Conservation (phyloP, 1,139 yeast species). For the Saccharomyces hybrid region DNA sequence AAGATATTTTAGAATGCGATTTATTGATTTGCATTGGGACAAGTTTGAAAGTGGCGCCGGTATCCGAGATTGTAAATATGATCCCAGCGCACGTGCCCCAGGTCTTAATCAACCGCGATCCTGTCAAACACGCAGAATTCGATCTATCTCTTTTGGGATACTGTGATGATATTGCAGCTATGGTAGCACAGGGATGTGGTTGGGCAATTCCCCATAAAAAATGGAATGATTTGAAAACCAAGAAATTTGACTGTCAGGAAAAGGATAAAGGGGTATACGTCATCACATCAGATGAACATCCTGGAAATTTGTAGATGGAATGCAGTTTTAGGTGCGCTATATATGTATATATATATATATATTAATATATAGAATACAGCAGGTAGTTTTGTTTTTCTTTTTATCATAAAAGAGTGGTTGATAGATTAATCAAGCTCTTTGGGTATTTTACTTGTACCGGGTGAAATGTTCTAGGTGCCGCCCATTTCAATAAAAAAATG, state of each 20-base stretch:
- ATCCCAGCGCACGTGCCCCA: constrained; percentile 72
- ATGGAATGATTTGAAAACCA: constrained; percentile 25
- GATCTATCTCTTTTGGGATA: constrained; percentile 75
- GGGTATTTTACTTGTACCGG: not conserved
- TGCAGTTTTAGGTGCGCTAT: no score
- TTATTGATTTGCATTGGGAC: constrained; percentile 84
- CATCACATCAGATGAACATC: not conserved
- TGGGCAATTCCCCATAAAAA: constrained; percentile 63
- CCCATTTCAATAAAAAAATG: not conserved
- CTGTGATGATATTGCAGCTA: constrained; percentile 80
- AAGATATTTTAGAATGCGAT: constrained; percentile 65
- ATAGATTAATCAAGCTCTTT: not conserved
- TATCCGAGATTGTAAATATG: constrained; percentile 80
- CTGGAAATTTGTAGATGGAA: not conserved
- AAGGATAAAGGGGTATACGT: constrained; percentile 26
- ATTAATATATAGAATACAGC: not conserved
- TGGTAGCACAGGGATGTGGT: constrained; percentile 49
- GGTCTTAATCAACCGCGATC: constrained; percentile 71
- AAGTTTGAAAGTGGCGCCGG: constrained; percentile 91
- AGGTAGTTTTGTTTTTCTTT: not conserved
- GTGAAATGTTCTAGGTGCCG: not conserved
- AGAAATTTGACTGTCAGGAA: constrained; percentile 22
- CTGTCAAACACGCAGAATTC: constrained; percentile 71
- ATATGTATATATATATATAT: no score
- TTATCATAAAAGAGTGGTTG: not conserved